Evolutionary conservation across 202 grass and related monocot species (phyloP), one percentile per base, ranked within the genome.

Genomic region (Thinopyrum obtusiflorum): DNA sequence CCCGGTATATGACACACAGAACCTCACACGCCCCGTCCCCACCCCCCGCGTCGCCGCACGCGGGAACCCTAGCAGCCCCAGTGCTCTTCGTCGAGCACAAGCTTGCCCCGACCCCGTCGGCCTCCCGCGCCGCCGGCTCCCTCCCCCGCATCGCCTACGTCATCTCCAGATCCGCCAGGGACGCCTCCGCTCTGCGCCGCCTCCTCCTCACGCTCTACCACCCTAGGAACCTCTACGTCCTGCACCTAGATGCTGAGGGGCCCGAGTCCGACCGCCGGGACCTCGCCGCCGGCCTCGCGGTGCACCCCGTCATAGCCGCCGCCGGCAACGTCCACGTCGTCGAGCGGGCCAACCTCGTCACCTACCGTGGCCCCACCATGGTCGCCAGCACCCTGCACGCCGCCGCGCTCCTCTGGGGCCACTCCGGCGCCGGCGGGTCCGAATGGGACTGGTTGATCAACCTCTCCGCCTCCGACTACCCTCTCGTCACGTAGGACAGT

Each of bases 381-480:
- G 95, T 97, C 10, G 86, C 95, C 82, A 94, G 80, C 75, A 97
- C 95, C 3, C 89, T 94, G 35, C 92, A 97, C 65, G 91, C 92
- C 32, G 91, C 95, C 26, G 68, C 93, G 1, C 91, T 97, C 80
- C 78, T 97, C 53, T 83, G 80, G 83, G 79, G 80, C 31, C 53
- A 77, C 46, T 66, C 55, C 5, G 27, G 59, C 65, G 80, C 11
- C 66, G 85, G 88, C 23, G 83, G 73, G 13, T 60, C 80, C 6
- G 83, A 86, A 15, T 97, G 94, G 92, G 90, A 97, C 33, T 97
- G 94, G 92, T 94, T 97, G 79, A 90, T 94, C 83, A 97, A 93
- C 84, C 87, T 97, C 72, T 93, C 90, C n/a, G 89, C 92, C 39
- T 94, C 92, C 1, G 90, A 94, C 87, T 97, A 97, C 86, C 95